phyloP scores from a whole-genome alignment of 2,329 filamentous ascomycete genomes.

The Ophiocordyceps camponoti-leonardi region DNA sequence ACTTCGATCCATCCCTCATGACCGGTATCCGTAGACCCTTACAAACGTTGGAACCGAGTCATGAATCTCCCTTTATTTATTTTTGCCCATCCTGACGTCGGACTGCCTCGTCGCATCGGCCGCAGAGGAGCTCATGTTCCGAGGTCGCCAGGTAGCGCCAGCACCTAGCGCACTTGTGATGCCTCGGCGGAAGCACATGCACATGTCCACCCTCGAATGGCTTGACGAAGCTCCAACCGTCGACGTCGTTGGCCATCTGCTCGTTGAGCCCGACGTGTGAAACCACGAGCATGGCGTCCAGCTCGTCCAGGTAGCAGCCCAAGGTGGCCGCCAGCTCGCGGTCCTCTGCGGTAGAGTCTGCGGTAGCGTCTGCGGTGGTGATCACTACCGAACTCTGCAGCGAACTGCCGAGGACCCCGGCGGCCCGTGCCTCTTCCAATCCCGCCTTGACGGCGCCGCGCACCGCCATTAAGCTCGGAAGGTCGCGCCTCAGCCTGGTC shows the following conservation, averaged over 20 bases:
- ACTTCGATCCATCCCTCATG: background rate
- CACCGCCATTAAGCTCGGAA: constrained; percentile 32
- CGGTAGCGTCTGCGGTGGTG: too few species aligned
- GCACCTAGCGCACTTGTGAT: constrained; percentile 68
- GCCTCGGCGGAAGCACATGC: constrained; percentile 28
- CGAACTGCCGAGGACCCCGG: constrained; percentile 62
- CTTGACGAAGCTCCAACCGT: constrained; percentile 23
- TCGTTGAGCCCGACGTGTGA: constrained; percentile 39
- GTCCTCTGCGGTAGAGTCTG: too few species aligned
- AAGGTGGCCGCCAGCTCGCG: constrained; percentile 16
- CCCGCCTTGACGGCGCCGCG: constrained; percentile 55
- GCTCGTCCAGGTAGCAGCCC: constrained; percentile 27
- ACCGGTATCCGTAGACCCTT: background rate
- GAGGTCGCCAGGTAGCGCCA: constrained; percentile 69
- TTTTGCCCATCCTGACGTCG: background rate
- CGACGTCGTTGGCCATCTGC: constrained; percentile 7
- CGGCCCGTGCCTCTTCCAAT: constrained; percentile 54
- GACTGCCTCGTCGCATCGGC: constrained; percentile 54
- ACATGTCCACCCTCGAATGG: constrained; percentile 25
- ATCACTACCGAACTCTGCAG: constrained; percentile 60
- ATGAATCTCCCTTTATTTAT: background rate
- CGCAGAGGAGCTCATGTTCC: constrained; percentile 52
- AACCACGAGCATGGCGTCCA: constrained; percentile 51
- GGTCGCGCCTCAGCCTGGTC: constrained; percentile 20
- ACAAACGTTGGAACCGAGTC: background rate